A percentile compares a stretch with the other conserved stretches of the same genome.
phyloP scores from a whole-genome alignment of 768 basidiomycete genomes.

The Tricholomella constricta region DNA sequence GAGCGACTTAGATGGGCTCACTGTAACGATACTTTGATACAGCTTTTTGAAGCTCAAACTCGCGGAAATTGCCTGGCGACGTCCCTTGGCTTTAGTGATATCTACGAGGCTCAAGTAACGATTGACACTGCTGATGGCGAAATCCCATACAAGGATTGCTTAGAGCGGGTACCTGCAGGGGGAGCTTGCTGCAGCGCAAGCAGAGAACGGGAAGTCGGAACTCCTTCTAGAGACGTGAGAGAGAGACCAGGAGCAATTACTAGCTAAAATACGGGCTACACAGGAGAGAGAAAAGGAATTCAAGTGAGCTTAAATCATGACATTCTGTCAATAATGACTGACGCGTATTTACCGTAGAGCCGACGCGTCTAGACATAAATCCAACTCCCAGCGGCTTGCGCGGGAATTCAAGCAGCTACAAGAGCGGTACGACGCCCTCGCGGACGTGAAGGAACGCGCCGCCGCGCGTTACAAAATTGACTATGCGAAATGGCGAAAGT shows the following conservation, averaged over 20 bases:
- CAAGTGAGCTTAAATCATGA: conserved; percentile 12
- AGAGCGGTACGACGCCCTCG: too few relatives aligned
- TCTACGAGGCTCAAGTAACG: conserved; percentile 43
- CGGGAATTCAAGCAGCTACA: conserved; percentile 37
- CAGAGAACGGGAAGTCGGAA: too few relatives aligned
- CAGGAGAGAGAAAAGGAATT: not conserved
- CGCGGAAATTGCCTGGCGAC: conserved; percentile 40
- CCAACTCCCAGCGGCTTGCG: conserved; percentile 10
- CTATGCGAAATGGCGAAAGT: too few relatives aligned
- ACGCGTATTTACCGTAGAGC: too few relatives aligned
- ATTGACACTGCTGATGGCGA: conserved; percentile 39
- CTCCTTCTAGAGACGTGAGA: too few relatives aligned
- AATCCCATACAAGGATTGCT: conserved; percentile 35
- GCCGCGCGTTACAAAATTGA: conserved; percentile 51
- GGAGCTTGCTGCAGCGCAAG: too few relatives aligned
- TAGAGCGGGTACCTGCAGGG: conserved; percentile 37
- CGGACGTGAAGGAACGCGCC: conserved; percentile 43
- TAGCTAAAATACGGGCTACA: not conserved
- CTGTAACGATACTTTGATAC: conserved; percentile 36
- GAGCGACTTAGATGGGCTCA: conserved; percentile 34
- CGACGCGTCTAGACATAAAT: conserved; percentile 1
- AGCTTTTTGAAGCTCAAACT: conserved; percentile 39
- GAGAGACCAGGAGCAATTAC: not conserved
- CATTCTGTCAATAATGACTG: too few relatives aligned
- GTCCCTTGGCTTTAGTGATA: conserved; percentile 44